Conservation (phyloP, 805 yeast genomes). For the Yarrowia keelungensis region DNA sequence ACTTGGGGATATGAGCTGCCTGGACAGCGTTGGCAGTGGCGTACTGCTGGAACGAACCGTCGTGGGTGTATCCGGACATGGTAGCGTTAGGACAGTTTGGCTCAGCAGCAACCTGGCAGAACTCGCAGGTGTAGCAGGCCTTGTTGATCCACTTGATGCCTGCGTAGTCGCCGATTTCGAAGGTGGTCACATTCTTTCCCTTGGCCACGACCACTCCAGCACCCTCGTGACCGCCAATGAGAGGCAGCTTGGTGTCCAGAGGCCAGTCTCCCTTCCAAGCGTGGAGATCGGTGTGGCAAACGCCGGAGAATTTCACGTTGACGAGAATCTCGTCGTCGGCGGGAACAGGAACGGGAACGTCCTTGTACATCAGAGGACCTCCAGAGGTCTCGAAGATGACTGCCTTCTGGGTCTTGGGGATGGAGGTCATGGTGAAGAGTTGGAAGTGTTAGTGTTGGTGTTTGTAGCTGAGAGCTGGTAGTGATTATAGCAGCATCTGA, state of each 20-base stretch:
- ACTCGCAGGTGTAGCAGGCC: conserved; percentile 78
- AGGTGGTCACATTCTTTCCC: conserved; percentile 72
- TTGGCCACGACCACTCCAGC: conserved; percentile 84
- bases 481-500: neutral
- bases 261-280: conserved; percentile 98
- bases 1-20: conserved; percentile 79
- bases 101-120: conserved; percentile 70
- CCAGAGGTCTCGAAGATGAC: conserved; percentile 70
- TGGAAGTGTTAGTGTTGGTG: neutral
- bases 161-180: conserved; percentile 80
- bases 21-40: conserved; percentile 88
- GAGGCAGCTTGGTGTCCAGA: conserved; percentile 70
- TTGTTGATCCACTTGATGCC: conserved; percentile 87
- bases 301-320: conserved; percentile 87
- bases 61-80: conserved; percentile 86
- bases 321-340: conserved; percentile 77
- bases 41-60: conserved; percentile 91
- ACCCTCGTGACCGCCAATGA: conserved; percentile 91
- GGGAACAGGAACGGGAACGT: conserved; percentile 82
- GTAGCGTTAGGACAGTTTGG: conserved; percentile 73
- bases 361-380: conserved; percentile 70
- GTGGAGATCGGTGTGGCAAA: conserved; percentile 92
- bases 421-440: conserved; percentile 41
- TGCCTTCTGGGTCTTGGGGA: conserved; percentile 76
- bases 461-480: neutral